A percentile compares a stretch with the other conserved stretches of the same genome.
phyloP scores from a whole-genome alignment of 2,329 filamentous ascomycete genomes.

The Iodosphaeria phyllophila region DNA sequence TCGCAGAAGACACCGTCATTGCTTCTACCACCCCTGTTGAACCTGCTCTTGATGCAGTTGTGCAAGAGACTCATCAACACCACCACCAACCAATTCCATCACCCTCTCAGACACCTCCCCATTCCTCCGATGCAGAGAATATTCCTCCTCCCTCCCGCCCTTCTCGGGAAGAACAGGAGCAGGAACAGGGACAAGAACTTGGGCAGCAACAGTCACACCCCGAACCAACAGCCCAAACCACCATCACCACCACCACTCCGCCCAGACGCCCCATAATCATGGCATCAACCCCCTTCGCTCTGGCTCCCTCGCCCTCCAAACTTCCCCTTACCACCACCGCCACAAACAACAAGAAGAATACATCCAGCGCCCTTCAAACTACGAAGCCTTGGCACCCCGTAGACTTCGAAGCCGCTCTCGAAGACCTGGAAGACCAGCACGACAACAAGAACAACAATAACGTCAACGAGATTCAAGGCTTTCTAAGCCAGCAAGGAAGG shows the following conservation, averaged over 20 bases:
- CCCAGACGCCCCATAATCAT: too few relatives aligned
- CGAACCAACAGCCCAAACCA: slow-evolving; percentile 27
- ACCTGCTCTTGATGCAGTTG: background rate
- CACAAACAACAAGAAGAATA: slow-evolving; percentile 36
- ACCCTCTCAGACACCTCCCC: slow-evolving; percentile 38
- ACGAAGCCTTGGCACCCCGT: slow-evolving; percentile 50
- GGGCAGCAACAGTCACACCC: slow-evolving; percentile 20
- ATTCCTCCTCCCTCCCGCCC: slow-evolving; percentile 51
- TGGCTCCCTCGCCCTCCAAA: slow-evolving; percentile 42
- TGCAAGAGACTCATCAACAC: slow-evolving; percentile 24
- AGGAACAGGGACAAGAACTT: too few relatives aligned
- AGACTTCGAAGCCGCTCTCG: slow-evolving; percentile 59
- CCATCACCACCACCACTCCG: slow-evolving; percentile 25
- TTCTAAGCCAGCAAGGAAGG: slow-evolving; percentile 34
- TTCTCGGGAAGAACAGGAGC: too few relatives aligned
- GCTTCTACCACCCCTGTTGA: slow-evolving; percentile 1
- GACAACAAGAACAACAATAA: slow-evolving; percentile 35
- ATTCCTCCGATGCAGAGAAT: slow-evolving; percentile 68
- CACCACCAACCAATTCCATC: slow-evolving; percentile 21
- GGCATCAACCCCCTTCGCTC: slow-evolving; percentile 28
- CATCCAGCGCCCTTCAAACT: slow-evolving; percentile 35
- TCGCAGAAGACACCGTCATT: too few relatives aligned
- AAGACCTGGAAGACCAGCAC: too few relatives aligned
- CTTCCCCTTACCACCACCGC: too few relatives aligned
- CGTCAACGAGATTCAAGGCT: slow-evolving; percentile 14